Evolutionary conservation across 169 alveolate genomes (phyloP).

Genomic region (Eimeria maxima): DNA sequence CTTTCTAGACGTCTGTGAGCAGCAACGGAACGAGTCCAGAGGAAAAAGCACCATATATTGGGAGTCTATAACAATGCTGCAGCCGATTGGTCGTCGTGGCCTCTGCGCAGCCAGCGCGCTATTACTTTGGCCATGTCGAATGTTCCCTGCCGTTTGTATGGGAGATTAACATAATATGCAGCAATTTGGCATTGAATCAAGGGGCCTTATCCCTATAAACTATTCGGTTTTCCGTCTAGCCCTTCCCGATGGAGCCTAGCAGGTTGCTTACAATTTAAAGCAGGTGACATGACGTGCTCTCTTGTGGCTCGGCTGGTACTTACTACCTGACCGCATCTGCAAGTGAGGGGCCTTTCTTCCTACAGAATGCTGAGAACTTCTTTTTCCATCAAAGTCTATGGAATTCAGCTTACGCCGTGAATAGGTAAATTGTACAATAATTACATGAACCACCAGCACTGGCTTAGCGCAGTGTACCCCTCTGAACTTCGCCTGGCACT

Average conservation of each 20-base stretch:
- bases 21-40: background rate
- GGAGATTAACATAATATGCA: background rate
- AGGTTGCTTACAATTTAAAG: background rate
- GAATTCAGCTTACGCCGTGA: background rate
- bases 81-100: background rate
- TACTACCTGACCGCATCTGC: background rate
- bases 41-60: background rate
- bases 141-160: conserved; percentile 10
- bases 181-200: background rate
- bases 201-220: background rate
- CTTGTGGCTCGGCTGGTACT: background rate
- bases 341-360: background rate
- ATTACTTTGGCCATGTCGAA: background rate
- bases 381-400: background rate
- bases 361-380: background rate
- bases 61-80: background rate
- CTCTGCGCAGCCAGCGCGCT: background rate
- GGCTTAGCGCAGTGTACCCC: background rate
- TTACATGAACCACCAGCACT: background rate
- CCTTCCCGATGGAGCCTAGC: background rate
- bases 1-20: background rate
- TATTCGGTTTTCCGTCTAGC: conserved; percentile 7
- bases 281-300: background rate
- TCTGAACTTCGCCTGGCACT: background rate
- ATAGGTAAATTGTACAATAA: background rate